These are phyloP conservation scores for Yamadazyma sp. DNA, from an alignment of 805 yeast genomes.

Conservation along the genomic window DNA sequence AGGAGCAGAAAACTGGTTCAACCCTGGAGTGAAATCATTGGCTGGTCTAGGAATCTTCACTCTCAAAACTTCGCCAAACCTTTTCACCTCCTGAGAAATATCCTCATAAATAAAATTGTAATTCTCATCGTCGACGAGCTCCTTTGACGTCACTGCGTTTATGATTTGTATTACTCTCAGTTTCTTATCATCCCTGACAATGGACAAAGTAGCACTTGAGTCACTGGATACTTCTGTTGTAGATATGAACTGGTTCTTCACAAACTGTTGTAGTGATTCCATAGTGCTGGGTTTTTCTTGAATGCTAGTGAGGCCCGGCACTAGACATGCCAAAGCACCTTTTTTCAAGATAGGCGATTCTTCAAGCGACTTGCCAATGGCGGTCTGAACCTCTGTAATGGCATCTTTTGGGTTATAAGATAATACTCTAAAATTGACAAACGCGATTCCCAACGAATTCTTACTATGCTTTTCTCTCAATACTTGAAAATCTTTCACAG, in stretches of 20 bases:
- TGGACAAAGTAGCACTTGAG: neutral
- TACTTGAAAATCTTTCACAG: slow-evolving; percentile 40
- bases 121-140: slow-evolving; percentile 50
- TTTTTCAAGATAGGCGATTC: slow-evolving; percentile 1
- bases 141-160: slow-evolving; percentile 66
- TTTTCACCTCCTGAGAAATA: slow-evolving; percentile 48
- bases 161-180: slow-evolving; percentile 62
- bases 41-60: slow-evolving; percentile 65
- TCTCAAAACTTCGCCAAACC: slow-evolving; percentile 51
- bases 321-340: slow-evolving; percentile 27
- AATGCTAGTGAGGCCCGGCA: slow-evolving; percentile 29
- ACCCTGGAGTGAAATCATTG: slow-evolving; percentile 45
- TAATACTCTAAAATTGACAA: slow-evolving; percentile 43
- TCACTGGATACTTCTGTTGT: neutral
- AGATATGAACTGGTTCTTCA: slow-evolving; percentile 20
- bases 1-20: slow-evolving; percentile 40
- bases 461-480: slow-evolving; percentile 49
- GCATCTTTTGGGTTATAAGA: slow-evolving; percentile 11
- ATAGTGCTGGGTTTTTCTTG: slow-evolving; percentile 39
- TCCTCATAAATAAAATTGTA: slow-evolving; percentile 53
- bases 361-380: neutral
- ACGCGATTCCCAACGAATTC: slow-evolving; percentile 58
- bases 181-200: slow-evolving; percentile 35
- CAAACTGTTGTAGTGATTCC: slow-evolving; percentile 38
- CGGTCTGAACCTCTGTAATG: slow-evolving; percentile 14